Conservation (phyloP, 2,329 filamentous ascomycete species). For the Bimuria novae-zelandiae region DNA sequence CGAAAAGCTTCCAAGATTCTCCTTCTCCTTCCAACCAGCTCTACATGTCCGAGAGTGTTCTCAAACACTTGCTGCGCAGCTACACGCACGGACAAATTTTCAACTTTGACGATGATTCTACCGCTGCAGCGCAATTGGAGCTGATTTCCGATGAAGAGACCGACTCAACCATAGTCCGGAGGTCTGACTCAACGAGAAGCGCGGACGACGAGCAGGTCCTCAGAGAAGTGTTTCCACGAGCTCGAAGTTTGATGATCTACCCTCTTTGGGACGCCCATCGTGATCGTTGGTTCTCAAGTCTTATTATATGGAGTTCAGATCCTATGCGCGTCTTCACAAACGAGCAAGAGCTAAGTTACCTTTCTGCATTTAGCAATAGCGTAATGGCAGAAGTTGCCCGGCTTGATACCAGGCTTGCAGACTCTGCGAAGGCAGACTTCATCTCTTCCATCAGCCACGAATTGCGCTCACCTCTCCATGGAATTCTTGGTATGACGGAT, state of each 20-base stretch:
- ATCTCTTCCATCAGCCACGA: constrained; percentile 66
- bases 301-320: constrained; percentile 45
- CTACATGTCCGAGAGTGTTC: constrained; percentile 37
- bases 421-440: constrained; percentile 60
- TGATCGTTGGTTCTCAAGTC: constrained; percentile 45
- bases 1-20: constrained; percentile 19
- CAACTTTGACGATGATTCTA: constrained; percentile 39
- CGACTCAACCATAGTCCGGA: constrained; percentile 26
- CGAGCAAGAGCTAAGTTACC: constrained; percentile 44
- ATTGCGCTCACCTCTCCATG: constrained; percentile 64
- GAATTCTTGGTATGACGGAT: constrained; percentile 56
- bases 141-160: constrained; percentile 13
- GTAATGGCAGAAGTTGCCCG: constrained; percentile 47
- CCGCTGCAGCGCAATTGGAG: constrained; percentile 1
- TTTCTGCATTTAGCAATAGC: constrained; percentile 46
- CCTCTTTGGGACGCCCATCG: constrained; percentile 48
- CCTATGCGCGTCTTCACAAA: constrained; percentile 45
- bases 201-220: constrained; percentile 42
- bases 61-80: constrained; percentile 38
- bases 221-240: constrained; percentile 40
- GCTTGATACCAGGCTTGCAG: constrained; percentile 44
- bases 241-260: constrained; percentile 45
- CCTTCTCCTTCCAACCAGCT: constrained; percentile 20
- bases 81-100: constrained; percentile 47
- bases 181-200: constrained; percentile 35